Evolutionary conservation across 1,139 yeast species (phyloP).

Genomic region (Geotrichum fermentans): DNA sequence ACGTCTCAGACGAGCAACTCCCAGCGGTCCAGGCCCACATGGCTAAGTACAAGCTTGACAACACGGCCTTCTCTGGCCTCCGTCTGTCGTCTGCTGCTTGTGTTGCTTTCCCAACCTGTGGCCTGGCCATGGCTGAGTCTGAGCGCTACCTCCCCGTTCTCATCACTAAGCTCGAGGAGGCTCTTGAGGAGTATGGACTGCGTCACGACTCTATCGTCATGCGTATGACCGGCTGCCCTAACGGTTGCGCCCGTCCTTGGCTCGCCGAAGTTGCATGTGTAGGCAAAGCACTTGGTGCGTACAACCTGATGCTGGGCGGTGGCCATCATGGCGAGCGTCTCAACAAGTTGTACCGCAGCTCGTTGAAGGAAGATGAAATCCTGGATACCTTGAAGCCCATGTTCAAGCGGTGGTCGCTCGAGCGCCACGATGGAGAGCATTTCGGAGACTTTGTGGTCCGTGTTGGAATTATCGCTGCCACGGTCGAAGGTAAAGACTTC

Average conservation of each 20-base stretch:
- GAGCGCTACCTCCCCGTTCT: constrained; percentile 89
- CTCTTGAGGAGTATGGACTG: constrained; percentile 85
- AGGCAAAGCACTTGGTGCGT: constrained; percentile 92
- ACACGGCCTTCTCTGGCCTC: constrained; percentile 75
- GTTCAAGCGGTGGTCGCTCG: constrained; percentile 91
- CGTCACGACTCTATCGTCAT: constrained; percentile 92
- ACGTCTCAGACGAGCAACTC: constrained; percentile 65
- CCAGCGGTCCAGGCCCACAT: constrained; percentile 57
- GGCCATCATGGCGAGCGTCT: constrained; percentile 92
- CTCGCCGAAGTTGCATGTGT: constrained; percentile 92
- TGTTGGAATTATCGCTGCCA: constrained; percentile 79
- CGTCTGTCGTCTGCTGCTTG: constrained; percentile 92
- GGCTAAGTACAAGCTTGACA: constrained; percentile 74
- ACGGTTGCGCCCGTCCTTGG: constrained; percentile 99
- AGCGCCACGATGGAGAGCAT: constrained; percentile 85
- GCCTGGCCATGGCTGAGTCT: constrained; percentile 97
- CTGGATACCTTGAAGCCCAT: constrained; percentile 70
- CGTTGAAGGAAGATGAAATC: constrained; percentile 87
- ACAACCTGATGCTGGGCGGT: constrained; percentile 93
- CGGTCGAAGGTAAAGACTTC: constrained; percentile 87
- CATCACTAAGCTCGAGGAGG: constrained; percentile 72
- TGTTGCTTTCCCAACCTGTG: constrained; percentile 98
- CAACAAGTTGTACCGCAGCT: constrained; percentile 83
- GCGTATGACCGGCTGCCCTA: constrained; percentile 99
- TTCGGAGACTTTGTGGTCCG: constrained; percentile 93